Conservation (phyloP, 805 yeast species). For the Yamadazyma scolyti region DNA sequence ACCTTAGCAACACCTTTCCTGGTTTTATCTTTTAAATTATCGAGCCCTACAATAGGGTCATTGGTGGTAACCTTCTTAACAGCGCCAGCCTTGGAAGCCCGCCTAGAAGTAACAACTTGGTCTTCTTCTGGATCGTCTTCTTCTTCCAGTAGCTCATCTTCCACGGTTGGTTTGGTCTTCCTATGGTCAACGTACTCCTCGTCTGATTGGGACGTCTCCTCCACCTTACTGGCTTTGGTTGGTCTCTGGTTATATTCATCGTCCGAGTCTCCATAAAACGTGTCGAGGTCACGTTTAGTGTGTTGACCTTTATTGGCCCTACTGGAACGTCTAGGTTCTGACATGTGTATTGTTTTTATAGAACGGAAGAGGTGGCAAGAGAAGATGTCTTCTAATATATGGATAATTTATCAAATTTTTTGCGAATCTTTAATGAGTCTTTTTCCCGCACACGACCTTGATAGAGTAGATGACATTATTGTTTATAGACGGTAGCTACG, state of each 20-base stretch:
- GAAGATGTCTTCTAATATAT: no score
- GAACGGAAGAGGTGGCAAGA: no score
- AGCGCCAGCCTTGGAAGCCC: not conserved
- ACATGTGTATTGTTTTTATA: no score
- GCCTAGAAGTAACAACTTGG: not conserved
- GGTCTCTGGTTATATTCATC: conserved; percentile 6
- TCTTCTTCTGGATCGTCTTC: conserved; percentile 1
- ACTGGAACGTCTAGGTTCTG: conserved; percentile 31
- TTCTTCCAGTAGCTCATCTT: not conserved
- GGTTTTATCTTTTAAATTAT: conserved; percentile 25
- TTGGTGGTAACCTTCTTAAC: not conserved
- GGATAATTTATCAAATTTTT: no score
- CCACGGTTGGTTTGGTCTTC: conserved; percentile 1
- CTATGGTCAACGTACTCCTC: conserved; percentile 4
- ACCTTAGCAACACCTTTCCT: conserved; percentile 50
- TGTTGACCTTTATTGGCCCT: conserved; percentile 40
- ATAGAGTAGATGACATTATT: no score
- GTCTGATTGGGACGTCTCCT: conserved; percentile 4
- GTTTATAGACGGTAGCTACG: no score
- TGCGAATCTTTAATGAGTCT: no score
- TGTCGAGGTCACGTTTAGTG: conserved; percentile 17
- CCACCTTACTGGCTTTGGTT: not conserved
- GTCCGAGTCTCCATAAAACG: conserved; percentile 8
- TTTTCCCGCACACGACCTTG: no score
- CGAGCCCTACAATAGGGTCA: no score